Evolutionary conservation across 306 rosid genomes (phyloP).

Genomic region (Phaseolus lunatus): DNA sequence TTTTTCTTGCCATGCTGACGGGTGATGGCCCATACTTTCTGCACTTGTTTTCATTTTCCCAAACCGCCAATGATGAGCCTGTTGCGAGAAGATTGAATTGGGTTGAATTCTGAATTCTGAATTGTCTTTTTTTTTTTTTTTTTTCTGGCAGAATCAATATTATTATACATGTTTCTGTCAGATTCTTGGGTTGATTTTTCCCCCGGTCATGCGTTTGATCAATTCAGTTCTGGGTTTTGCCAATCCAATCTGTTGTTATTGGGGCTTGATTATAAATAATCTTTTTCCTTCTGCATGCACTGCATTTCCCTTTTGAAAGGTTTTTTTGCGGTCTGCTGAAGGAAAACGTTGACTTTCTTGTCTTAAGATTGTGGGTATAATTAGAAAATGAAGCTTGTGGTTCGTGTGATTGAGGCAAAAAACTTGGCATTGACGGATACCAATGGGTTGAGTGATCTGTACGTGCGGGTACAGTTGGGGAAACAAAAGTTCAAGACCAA

Average conservation of each 20-base stretch:
- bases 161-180: constrained; percentile 31
- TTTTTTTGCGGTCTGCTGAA: constrained; percentile 2
- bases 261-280: constrained; percentile 5
- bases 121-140: not conserved
- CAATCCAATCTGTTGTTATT: not conserved
- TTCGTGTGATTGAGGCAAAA: constrained; percentile 85
- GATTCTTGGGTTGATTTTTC: constrained; percentile 12
- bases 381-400: constrained; percentile 72
- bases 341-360: not conserved
- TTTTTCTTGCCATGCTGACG: constrained; percentile 20
- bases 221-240: constrained; percentile 21
- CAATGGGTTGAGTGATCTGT: constrained; percentile 75
- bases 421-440: constrained; percentile 63
- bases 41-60: not conserved
- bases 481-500: constrained; percentile 78
- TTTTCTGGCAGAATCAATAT: constrained; percentile 26
- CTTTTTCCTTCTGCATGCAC: constrained; percentile 22
- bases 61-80: not conserved
- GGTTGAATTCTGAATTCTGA: not conserved
- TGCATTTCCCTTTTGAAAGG: constrained; percentile 35
- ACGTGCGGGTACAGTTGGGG: constrained; percentile 81
- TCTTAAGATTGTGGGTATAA: not conserved
- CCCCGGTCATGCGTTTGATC: constrained; percentile 35
- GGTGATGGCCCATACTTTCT: constrained; percentile 7
- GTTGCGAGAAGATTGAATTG: not conserved